Percentiles rank a stretch among this genome's conserved stretches.
These are phyloP conservation scores for Leccinum variicolor DNA, from an alignment of 768 basidiomycete species.

Conservation along the genomic window DNA sequence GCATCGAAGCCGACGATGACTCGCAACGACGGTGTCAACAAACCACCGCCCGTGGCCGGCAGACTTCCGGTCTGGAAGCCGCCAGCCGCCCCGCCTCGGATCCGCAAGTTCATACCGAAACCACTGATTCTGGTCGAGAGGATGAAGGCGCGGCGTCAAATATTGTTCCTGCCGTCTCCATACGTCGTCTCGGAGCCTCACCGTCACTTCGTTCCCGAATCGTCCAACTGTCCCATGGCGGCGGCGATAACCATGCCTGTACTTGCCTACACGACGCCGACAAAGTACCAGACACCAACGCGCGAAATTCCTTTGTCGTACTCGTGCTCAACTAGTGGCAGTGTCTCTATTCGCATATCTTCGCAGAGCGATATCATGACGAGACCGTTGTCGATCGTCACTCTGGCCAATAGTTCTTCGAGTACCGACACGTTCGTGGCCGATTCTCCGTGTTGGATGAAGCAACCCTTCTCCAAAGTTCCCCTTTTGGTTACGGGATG, in stretches of 20 bases:
- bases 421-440: conserved; percentile 23
- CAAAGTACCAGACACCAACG: neutral
- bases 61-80: neutral
- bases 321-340: neutral
- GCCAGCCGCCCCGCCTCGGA: neutral
- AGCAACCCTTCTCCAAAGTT: conserved; percentile 2
- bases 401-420: conserved; percentile 10
- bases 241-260: neutral
- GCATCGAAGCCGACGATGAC: neutral
- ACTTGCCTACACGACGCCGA: conserved; percentile 8
- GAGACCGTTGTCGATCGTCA: conserved; percentile 7
- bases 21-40: neutral
- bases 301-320: neutral
- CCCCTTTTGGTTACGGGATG: conserved; percentile 3
- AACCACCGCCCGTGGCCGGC: neutral
- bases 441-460: conserved; percentile 18
- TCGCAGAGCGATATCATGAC: neutral
- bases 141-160: conserved; percentile 20
- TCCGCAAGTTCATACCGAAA: conserved; percentile 23
- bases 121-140: conserved; percentile 23
- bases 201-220: neutral
- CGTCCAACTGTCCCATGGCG: neutral
- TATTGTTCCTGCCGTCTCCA: neutral
- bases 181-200: neutral
- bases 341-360: conserved; percentile 9